Evolutionary conservation across 331 rosid genomes (phyloP).

Genomic region (Arachis monticola): DNA sequence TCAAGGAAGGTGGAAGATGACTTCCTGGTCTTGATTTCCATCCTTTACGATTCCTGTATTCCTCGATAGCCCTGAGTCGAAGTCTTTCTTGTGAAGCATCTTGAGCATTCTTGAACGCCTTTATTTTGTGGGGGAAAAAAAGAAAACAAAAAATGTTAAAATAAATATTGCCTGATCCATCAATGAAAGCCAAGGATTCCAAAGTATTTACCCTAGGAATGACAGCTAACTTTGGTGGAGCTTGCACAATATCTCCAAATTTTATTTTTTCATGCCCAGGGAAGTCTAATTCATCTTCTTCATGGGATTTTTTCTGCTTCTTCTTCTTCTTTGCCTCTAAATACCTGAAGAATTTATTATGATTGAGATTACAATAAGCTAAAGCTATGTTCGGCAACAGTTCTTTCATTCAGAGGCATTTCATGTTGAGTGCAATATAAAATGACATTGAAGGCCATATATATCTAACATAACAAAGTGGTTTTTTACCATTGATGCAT

Average conservation of each 20-base stretch:
- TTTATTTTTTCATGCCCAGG: constrained; percentile 71
- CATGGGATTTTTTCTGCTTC: constrained; percentile 59
- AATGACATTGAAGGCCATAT: constrained; percentile 15
- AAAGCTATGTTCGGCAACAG: background rate
- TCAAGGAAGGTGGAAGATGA: constrained; percentile 52
- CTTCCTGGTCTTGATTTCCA: constrained; percentile 89
- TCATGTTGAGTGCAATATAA: background rate
- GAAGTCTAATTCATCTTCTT: constrained; percentile 57
- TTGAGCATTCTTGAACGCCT: constrained; percentile 71
- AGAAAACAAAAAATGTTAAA: constrained; percentile 30
- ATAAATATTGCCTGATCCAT: constrained; percentile 18
- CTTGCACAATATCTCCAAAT: constrained; percentile 93
- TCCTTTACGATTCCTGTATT: constrained; percentile 74
- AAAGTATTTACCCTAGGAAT: constrained; percentile 66
- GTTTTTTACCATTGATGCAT: background rate
- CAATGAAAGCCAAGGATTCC: constrained; percentile 23
- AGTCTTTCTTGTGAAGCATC: constrained; percentile 84
- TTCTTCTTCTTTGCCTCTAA: constrained; percentile 71
- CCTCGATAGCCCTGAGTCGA: constrained; percentile 78
- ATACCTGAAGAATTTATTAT: constrained; percentile 55
- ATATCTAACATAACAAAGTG: background rate
- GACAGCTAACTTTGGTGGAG: constrained; percentile 76
- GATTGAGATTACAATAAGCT: constrained; percentile 26
- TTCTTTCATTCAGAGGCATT: background rate
- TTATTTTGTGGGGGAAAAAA: background rate